These are phyloP conservation scores for Cercophora newfieldiana DNA, from an alignment of 495 filamentous ascomycete species.

Conservation along the genomic window DNA sequence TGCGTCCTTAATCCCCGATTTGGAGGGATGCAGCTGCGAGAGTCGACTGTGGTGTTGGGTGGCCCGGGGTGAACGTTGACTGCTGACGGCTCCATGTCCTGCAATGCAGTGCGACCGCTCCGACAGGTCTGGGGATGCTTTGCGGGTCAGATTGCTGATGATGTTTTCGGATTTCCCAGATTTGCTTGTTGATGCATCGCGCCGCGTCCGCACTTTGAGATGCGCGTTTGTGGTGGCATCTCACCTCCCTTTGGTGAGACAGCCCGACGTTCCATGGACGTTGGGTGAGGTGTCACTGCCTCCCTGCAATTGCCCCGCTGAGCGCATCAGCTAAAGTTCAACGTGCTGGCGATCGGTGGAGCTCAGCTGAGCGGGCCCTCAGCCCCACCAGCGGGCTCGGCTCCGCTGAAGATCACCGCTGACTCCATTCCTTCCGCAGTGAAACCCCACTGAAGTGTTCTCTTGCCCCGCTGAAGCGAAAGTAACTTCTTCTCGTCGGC, in stretches of 20 bases:
- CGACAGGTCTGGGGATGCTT: background rate
- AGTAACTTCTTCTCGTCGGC: no score
- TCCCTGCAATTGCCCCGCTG: background rate
- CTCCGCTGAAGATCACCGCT: background rate
- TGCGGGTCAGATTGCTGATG: background rate
- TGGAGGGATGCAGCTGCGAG: background rate
- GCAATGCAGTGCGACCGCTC: background rate
- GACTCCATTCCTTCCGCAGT: no score
- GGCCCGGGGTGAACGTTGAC: background rate
- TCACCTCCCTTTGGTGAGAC: no score
- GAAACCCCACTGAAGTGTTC: no score
- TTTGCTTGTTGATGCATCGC: no score
- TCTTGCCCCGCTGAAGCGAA: no score
- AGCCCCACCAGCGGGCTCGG: background rate
- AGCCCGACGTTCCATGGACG: no score
- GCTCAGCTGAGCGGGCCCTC: background rate
- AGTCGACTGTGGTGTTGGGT: background rate
- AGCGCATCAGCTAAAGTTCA: background rate
- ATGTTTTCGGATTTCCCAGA: no score
- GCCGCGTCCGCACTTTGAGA: no score
- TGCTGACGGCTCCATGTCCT: background rate
- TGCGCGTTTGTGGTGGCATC: no score
- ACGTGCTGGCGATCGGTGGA: background rate
- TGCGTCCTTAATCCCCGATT: background rate
- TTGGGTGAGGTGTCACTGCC: background rate